These are phyloP conservation scores for Sequoiadendron giganteum DNA, from an alignment of 75 land plant genomes.

Conservation along the genomic window DNA sequence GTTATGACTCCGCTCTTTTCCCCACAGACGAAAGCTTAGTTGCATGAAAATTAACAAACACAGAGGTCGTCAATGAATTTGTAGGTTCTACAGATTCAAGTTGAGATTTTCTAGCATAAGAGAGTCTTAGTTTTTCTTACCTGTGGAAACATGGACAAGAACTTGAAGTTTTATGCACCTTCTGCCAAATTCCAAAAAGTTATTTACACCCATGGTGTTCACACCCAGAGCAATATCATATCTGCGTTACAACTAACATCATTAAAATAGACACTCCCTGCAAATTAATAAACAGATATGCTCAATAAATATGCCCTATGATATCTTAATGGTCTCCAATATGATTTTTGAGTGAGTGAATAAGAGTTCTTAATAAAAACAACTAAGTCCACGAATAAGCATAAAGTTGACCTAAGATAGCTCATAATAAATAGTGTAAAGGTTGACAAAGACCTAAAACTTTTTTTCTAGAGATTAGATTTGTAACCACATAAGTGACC, in stretches of 20 bases:
- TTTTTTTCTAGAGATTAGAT: too few relatives aligned
- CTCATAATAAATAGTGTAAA: too few relatives aligned
- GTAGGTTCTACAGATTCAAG: background rate
- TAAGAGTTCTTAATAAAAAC: too few relatives aligned
- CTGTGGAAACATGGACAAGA: constrained; percentile 81
- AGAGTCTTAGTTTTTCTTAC: constrained; percentile 22
- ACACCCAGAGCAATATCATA: constrained; percentile 69
- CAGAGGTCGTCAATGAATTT: background rate
- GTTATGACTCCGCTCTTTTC: background rate
- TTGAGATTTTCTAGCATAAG: background rate
- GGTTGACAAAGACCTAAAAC: too few relatives aligned
- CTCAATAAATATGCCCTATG: too few relatives aligned
- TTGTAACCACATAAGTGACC: too few relatives aligned
- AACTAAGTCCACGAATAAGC: too few relatives aligned
- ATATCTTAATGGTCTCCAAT: too few relatives aligned
- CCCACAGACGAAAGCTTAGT: background rate
- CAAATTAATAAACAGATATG: too few relatives aligned
- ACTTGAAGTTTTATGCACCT: constrained; percentile 56
- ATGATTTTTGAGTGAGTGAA: too few relatives aligned
- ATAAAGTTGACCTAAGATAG: too few relatives aligned
- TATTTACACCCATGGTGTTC: constrained; percentile 66
- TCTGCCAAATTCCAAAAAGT: constrained; percentile 54
- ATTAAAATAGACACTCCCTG: background rate
- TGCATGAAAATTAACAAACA: background rate
- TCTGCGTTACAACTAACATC: constrained; percentile 21